Evolutionary conservation across 352 stramenopile genomes (phyloP).

Genomic region (Phytophthora colocasiae): DNA sequence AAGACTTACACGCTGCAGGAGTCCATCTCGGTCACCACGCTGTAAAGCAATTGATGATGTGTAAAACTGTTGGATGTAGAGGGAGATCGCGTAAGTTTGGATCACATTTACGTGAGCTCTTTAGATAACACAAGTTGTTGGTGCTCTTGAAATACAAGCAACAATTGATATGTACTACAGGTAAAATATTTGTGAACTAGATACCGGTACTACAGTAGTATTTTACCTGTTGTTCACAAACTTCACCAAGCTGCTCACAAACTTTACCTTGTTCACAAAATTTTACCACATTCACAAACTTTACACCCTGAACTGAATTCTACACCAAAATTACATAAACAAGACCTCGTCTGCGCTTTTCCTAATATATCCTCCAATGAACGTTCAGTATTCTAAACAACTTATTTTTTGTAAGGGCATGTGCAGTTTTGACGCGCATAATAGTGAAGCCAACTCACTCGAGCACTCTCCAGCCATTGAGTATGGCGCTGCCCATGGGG

Average conservation of each 20-base stretch:
- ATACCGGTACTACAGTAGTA: too few species aligned
- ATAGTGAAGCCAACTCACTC: slow-evolving; percentile 20
- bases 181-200: too few species aligned
- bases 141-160: too few species aligned
- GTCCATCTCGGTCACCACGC: slow-evolving; percentile 25
- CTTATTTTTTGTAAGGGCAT: slow-evolving; percentile 24
- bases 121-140: too few species aligned
- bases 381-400: background rate
- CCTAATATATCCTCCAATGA: slow-evolving; percentile 17
- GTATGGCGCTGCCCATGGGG: slow-evolving; percentile 34
- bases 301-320: slow-evolving; percentile 1
- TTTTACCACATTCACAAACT: background rate
- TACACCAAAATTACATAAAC: slow-evolving; percentile 9
- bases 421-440: slow-evolving; percentile 2
- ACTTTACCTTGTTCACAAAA: background rate
- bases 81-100: background rate
- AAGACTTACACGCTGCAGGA: slow-evolving; percentile 55
- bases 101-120: too few species aligned
- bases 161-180: too few species aligned
- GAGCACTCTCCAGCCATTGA: slow-evolving; percentile 21
- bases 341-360: background rate
- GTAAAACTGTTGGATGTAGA: slow-evolving; percentile 21
- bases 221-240: too few species aligned
- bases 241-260: too few species aligned
- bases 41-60: slow-evolving; percentile 22